Conservation (phyloP, 345 rosid genomes). For the Microcos paniculata region DNA sequence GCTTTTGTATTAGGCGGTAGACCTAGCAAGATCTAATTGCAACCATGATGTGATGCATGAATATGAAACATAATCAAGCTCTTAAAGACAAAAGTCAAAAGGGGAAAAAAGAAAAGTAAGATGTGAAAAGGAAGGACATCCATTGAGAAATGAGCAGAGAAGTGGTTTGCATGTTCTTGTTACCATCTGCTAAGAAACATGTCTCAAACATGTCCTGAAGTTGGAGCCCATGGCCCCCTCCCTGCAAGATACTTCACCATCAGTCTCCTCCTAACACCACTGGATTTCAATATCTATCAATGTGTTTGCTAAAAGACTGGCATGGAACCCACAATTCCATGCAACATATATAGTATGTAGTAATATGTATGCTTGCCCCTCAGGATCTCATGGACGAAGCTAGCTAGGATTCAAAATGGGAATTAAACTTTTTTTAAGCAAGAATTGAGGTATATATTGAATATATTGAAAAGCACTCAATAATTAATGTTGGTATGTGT, state of each 20-base stretch:
- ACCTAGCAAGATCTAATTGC: constrained; percentile 10
- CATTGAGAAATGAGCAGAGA: background rate
- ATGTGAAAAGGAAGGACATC: background rate
- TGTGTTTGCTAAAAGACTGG: constrained; percentile 11
- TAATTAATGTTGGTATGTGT: too few species aligned
- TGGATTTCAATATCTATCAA: background rate
- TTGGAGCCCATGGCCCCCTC: background rate
- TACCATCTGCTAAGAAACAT: background rate
- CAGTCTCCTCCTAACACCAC: background rate
- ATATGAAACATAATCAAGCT: constrained; percentile 9
- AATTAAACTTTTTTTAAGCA: too few species aligned
- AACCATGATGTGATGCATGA: constrained; percentile 5
- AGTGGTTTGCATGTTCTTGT: constrained; percentile 4
- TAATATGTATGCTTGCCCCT: too few species aligned
- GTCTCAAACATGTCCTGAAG: constrained; percentile 3
- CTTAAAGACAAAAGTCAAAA: background rate
- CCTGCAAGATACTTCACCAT: background rate
- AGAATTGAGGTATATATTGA: too few species aligned
- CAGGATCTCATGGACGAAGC: too few species aligned
- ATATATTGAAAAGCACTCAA: too few species aligned
- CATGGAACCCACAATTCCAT: constrained; percentile 1
- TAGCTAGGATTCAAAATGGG: too few species aligned
- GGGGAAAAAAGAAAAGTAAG: background rate
- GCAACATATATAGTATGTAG: background rate
- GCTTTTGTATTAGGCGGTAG: too few species aligned